Conservation (phyloP, 768 basidiomycete species). For the Leccinum arenicola region DNA sequence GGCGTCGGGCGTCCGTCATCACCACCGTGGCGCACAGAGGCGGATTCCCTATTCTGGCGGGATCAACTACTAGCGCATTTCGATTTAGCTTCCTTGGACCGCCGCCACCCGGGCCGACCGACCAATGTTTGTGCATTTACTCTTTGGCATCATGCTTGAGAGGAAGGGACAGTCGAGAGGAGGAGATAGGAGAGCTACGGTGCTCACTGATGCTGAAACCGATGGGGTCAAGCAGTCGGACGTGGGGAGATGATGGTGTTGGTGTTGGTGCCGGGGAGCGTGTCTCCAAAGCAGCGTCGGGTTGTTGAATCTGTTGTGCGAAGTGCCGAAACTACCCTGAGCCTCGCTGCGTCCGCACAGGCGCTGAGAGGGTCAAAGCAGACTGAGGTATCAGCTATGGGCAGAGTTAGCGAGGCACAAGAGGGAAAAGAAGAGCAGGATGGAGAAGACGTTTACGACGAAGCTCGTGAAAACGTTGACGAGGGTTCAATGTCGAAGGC, state of each 20-base stretch:
- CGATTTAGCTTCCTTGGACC: constrained; percentile 54
- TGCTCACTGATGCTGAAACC: constrained; percentile 86
- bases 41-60: constrained; percentile 48
- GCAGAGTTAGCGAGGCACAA: constrained; percentile 21
- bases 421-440: constrained; percentile 45
- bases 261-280: constrained; percentile 25
- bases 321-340: constrained; percentile 76
- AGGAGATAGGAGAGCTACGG: constrained; percentile 66
- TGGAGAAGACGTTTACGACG: constrained; percentile 36
- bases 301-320: constrained; percentile 80
- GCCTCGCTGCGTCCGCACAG: constrained; percentile 67
- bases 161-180: constrained; percentile 66
- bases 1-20: too few relatives aligned
- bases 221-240: constrained; percentile 39
- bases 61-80: constrained; percentile 73
- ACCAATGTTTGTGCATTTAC: constrained; percentile 64
- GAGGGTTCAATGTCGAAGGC: constrained; percentile 31
- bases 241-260: constrained; percentile 22
- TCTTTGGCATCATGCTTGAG: constrained; percentile 89
- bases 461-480: constrained; percentile 36
- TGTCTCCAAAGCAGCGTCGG: constrained; percentile 74
- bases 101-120: constrained; percentile 43
- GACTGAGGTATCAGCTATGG: constrained; percentile 21
- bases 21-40: too few relatives aligned
- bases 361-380: constrained; percentile 36